These are phyloP conservation scores for Hypoxylon sp. DNA, from an alignment of 2,329 filamentous ascomycete species.

Conservation along the genomic window DNA sequence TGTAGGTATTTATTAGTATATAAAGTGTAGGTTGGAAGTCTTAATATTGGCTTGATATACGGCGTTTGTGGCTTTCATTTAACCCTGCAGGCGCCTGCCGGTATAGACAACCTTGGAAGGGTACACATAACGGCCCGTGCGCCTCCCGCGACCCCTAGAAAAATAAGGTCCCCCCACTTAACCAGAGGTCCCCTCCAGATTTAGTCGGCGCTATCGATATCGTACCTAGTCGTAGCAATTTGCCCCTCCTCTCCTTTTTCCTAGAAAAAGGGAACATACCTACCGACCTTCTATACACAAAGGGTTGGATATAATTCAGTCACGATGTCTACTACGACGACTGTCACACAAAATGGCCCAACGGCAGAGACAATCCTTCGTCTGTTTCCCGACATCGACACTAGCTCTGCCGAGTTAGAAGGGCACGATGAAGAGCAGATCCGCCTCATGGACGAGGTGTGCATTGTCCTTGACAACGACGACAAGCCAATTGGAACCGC, in stretches of 20 bases:
- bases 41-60: too few species aligned
- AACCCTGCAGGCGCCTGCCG: too few species aligned
- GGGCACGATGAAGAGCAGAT: slow-evolving; percentile 99
- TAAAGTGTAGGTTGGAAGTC: neutral
- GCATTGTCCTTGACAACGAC: slow-evolving; percentile 94
- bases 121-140: slow-evolving; percentile 16
- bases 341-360: slow-evolving; percentile 65
- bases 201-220: slow-evolving; percentile 33
- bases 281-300: neutral
- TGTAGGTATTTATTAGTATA: too few species aligned
- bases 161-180: slow-evolving; percentile 6
- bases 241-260: slow-evolving; percentile 22
- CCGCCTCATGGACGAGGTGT: slow-evolving; percentile 97
- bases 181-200: neutral
- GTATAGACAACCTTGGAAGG: too few species aligned
- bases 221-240: slow-evolving; percentile 13
- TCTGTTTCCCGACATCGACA: slow-evolving; percentile 88
- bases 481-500: slow-evolving; percentile 94
- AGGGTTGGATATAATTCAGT: slow-evolving; percentile 18
- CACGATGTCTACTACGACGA: slow-evolving; percentile 57
- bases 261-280: slow-evolving; percentile 2
- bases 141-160: slow-evolving; percentile 21
- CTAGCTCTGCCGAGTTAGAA: slow-evolving; percentile 79
- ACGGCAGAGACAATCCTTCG: slow-evolving; percentile 89
- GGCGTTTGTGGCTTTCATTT: neutral